phyloP scores from a whole-genome alignment of 2,329 filamentous ascomycete species.

The Aspergillus arachidicola region DNA sequence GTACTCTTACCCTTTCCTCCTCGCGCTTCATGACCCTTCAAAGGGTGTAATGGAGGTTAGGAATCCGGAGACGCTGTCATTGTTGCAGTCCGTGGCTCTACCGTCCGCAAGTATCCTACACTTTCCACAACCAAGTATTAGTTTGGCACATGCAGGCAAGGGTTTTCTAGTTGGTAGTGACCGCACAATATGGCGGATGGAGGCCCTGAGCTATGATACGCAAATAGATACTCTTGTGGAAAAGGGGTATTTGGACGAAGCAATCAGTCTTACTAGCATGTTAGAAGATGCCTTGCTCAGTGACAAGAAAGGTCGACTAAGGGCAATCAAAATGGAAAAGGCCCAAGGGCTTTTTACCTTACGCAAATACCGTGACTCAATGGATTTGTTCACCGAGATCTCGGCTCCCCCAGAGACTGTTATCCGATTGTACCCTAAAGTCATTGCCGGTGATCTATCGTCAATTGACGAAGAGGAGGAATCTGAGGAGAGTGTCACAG shows the following conservation, averaged over 20 bases:
- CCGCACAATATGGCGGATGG: conserved; percentile 93
- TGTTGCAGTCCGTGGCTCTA: conserved; percentile 81
- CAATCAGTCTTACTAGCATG: conserved; percentile 84
- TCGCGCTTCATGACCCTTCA: conserved; percentile 79
- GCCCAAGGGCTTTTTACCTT: conserved; percentile 81
- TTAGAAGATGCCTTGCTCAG: conserved; percentile 87
- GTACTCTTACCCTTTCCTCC: conserved; percentile 94
- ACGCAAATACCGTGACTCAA: conserved; percentile 78
- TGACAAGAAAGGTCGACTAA: conserved; percentile 77
- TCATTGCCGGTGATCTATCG: conserved; percentile 81
- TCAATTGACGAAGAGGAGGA: conserved; percentile 54
- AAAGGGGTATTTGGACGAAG: conserved; percentile 79
- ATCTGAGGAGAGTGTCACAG: conserved; percentile 31
- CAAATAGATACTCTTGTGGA: conserved; percentile 83
- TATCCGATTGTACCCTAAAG: conserved; percentile 77
- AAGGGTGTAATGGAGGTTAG: conserved; percentile 87
- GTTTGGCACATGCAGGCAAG: conserved; percentile 93
- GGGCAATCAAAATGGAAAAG: conserved; percentile 89
- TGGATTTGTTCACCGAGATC: conserved; percentile 90
- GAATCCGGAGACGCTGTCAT: conserved; percentile 87
- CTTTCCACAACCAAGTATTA: conserved; percentile 89
- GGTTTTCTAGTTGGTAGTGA: conserved; percentile 94
- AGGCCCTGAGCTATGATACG: conserved; percentile 83
- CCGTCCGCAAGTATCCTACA: conserved; percentile 83
- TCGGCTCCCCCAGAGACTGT: conserved; percentile 88